Percentiles rank a stretch among this genome's conserved stretches.
Conservation (phyloP, 352 stramenopile species). For the Phytophthora ohioensis region DNA sequence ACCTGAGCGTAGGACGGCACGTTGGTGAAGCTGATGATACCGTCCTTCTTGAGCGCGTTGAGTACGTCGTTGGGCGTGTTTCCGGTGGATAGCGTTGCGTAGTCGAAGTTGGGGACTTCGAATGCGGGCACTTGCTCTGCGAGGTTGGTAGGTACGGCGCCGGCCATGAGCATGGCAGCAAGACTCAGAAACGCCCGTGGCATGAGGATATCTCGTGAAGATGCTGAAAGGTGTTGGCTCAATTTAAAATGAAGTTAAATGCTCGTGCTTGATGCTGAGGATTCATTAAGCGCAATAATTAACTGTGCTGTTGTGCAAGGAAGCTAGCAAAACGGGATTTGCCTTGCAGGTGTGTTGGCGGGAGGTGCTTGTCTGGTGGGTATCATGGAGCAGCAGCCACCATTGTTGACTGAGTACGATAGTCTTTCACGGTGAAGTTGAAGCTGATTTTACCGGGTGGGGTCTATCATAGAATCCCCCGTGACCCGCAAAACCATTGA, state of each 20-base stretch:
- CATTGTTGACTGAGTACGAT: too few relatives aligned
- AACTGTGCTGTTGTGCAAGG: too few relatives aligned
- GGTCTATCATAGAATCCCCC: too few relatives aligned
- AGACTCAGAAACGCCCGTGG: constrained; percentile 21
- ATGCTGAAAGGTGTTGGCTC: not conserved
- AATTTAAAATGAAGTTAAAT: not conserved
- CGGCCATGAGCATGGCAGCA: constrained; percentile 18
- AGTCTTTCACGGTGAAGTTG: too few relatives aligned
- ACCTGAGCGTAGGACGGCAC: constrained; percentile 57
- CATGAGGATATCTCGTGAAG: not conserved
- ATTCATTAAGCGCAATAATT: too few relatives aligned
- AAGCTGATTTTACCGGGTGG: too few relatives aligned
- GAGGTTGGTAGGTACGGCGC: constrained; percentile 20
- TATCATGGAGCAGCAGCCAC: too few relatives aligned
- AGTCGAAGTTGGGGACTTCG: constrained; percentile 66
- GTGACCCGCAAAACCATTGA: too few relatives aligned
- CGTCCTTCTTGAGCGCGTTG: constrained; percentile 63
- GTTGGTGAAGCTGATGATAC: constrained; percentile 75
- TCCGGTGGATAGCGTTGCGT: constrained; percentile 44
- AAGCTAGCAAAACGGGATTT: too few relatives aligned
- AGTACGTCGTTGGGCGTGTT: constrained; percentile 53
- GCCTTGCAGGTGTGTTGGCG: too few relatives aligned
- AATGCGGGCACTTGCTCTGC: constrained; percentile 50
- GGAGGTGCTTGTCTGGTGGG: too few relatives aligned
- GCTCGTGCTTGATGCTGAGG: not conserved